A percentile compares a stretch with the other conserved stretches of the same genome.
phyloP scores from a whole-genome alignment of 2,329 filamentous ascomycete species.

The Monosporascus ibericus region DNA sequence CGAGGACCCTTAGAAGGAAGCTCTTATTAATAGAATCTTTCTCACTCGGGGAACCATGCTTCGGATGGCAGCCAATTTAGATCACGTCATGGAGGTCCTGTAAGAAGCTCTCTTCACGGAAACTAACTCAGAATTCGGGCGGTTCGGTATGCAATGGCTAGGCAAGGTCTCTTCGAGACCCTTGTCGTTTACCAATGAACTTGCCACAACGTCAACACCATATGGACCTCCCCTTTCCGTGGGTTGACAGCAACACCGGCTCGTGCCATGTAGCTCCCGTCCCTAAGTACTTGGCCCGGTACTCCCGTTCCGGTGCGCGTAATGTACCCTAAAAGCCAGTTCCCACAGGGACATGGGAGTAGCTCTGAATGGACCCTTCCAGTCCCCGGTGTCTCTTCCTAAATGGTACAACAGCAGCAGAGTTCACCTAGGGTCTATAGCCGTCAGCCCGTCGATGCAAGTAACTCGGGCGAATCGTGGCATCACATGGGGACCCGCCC shows the following conservation, averaged over 20 bases:
- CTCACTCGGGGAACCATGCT: no score
- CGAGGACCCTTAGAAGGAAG: no score
- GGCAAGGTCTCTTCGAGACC: not conserved
- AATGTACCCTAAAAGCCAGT: no score
- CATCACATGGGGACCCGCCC: not conserved
- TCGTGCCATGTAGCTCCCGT: not conserved
- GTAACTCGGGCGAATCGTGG: not conserved
- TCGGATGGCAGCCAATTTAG: no score
- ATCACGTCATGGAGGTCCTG: no score
- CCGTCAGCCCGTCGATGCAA: not conserved
- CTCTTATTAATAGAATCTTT: no score
- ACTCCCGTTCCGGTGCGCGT: no score
- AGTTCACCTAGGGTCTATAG: not conserved
- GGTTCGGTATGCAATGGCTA: not conserved
- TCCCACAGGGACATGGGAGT: not conserved
- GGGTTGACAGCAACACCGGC: no score
- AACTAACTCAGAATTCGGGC: no score
- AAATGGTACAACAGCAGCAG: not conserved
- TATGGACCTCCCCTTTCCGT: no score
- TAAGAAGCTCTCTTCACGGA: no score
- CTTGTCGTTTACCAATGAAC: not conserved
- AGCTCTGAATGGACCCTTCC: not conserved
- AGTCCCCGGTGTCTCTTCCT: not conserved
- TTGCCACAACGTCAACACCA: no score
- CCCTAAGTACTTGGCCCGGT: not conserved